These are phyloP conservation scores for Tetrahymena borealis DNA, from an alignment of 73 alveolate genomes.

Conservation along the genomic window DNA sequence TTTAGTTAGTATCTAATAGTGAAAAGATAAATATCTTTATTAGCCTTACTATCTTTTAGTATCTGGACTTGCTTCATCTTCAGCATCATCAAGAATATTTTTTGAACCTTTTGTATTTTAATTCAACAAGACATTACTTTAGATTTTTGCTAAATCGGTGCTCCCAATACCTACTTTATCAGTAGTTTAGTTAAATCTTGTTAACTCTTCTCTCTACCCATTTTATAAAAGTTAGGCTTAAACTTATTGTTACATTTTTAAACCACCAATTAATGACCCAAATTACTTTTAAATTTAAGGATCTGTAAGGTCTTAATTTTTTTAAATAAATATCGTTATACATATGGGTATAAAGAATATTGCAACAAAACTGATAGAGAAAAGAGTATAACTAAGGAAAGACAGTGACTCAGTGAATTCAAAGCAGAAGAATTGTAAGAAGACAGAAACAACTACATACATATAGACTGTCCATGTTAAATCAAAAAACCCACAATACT, in stretches of 20 bases:
- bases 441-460: neutral
- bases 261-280: neutral
- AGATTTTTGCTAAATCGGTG: too few species aligned
- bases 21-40: neutral
- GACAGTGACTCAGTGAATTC: neutral
- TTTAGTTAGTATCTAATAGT: neutral
- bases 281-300: too few species aligned
- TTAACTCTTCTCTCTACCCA: too few species aligned
- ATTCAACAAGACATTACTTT: too few species aligned
- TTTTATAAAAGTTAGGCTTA: too few species aligned
- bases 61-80: too few species aligned
- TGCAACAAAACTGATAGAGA: neutral
- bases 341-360: neutral
- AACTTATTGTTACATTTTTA: too few species aligned
- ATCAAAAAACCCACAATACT: neutral
- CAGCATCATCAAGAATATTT: too few species aligned
- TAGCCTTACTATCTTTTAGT: neutral
- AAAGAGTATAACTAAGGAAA: neutral
- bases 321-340: neutral
- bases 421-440: neutral
- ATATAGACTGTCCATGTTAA: neutral
- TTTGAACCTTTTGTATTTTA: too few species aligned
- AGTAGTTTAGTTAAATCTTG: too few species aligned
- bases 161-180: too few species aligned
- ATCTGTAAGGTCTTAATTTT: neutral